Evolutionary conservation across 768 basidiomycete species (phyloP).

Genomic region (Boletus reticulatus): DNA sequence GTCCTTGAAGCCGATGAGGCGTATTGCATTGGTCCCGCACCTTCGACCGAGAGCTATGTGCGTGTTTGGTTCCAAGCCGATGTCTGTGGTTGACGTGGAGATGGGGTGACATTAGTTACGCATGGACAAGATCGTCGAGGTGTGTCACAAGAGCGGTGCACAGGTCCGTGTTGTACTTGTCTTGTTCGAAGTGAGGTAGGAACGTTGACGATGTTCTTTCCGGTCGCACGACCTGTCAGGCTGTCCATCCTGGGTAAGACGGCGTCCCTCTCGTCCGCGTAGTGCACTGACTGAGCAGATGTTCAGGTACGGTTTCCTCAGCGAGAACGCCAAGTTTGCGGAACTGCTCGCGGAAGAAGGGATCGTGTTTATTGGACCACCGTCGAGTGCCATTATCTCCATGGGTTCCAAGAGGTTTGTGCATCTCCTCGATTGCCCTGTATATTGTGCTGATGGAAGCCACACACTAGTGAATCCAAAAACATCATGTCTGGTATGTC

Average conservation of each 20-base stretch:
- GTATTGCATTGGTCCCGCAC: conserved; percentile 92
- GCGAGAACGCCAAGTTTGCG: conserved; percentile 87
- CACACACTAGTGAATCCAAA: conserved; percentile 75
- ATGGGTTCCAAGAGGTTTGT: conserved; percentile 94
- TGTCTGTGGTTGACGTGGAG: conserved; percentile 1
- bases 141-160: conserved; percentile 78
- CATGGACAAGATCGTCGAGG: conserved; percentile 85
- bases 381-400: conserved; percentile 80
- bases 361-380: conserved; percentile 89
- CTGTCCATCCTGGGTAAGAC: conserved; percentile 85
- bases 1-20: conserved; percentile 86
- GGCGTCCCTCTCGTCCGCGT: background rate
- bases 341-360: conserved; percentile 71
- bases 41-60: conserved; percentile 87
- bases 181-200: background rate
- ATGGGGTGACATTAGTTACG: conserved; percentile 50
- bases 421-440: background rate
- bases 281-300: background rate
- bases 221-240: conserved; percentile 43
- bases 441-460: background rate
- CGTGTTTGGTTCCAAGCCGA: conserved; percentile 28
- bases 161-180: conserved; percentile 50
- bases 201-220: background rate
- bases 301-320: conserved; percentile 81
- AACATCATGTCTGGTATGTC: conserved; percentile 82